Percentiles rank a stretch among this genome's conserved stretches.
phyloP scores from a whole-genome alignment of 129 eudicot species.

The Centaurea solstitialis region DNA sequence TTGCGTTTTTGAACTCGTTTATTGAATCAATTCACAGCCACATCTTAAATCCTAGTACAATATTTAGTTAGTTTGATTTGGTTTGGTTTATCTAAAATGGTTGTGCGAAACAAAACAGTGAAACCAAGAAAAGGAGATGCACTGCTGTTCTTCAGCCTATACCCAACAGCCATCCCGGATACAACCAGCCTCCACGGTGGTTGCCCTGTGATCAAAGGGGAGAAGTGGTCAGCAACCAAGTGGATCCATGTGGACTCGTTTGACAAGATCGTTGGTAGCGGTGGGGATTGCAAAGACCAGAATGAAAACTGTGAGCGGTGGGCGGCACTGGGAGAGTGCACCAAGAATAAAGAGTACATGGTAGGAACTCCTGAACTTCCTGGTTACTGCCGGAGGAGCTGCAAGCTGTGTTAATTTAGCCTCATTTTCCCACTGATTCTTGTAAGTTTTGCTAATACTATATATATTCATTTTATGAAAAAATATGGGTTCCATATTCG shows the following conservation, averaged over 20 bases:
- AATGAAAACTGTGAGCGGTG: conserved; percentile 74
- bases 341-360: conserved; percentile 82
- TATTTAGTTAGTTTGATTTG: neutral
- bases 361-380: conserved; percentile 72
- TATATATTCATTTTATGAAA: too few relatives aligned
- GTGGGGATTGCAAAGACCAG: conserved; percentile 55
- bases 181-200: conserved; percentile 77
- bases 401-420: conserved; percentile 70
- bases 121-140: conserved; percentile 97
- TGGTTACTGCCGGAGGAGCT: conserved; percentile 76
- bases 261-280: conserved; percentile 54
- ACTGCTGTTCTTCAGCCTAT: conserved; percentile 88
- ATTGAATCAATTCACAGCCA: conserved; percentile 11
- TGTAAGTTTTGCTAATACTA: conserved; percentile 1
- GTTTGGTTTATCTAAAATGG: conserved; percentile 5
- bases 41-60: neutral
- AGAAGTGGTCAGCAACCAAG: conserved; percentile 92
- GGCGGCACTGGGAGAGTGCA: conserved; percentile 92
- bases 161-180: conserved; percentile 76
- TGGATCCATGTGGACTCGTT: conserved; percentile 89
- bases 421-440: conserved; percentile 10
- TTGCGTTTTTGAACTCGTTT: neutral
- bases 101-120: conserved; percentile 42
- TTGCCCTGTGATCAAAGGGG: conserved; percentile 79
- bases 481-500: too few relatives aligned